Evolutionary conservation across 441 rosid genomes (phyloP), one percentile per base, ranked within the genome.

Genomic region (Jatropha multifida): DNA sequence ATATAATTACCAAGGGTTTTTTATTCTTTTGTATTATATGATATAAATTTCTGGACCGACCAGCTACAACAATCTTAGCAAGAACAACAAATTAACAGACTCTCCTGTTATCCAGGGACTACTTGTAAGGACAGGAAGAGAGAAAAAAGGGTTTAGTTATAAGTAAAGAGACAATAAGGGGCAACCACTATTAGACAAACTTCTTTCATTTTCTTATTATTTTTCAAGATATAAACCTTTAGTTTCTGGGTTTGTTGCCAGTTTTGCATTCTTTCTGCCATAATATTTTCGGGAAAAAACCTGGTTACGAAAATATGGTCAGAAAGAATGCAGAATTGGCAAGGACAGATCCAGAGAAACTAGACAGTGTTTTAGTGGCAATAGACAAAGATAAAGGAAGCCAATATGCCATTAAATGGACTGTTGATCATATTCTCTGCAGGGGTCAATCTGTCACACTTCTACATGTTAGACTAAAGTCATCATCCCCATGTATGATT

Each of bases 371-470:
- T 12, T 93, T 83, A 5, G 93, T 93, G 77, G 97, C 94, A 1
- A 78, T 93, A 20, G 99, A 95, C 86, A 84, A 84, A 72, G 97
- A 89, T 81, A 95, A 89, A 79, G 88, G 87, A 23, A 90, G 99
- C 87, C 98, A 93, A 69, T 75, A 85, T 68, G 95, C 97, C 20
- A 78, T 95, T 69, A 95, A 85, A 83, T 93, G 99, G 99, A 77
- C 92, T 2, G 85, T 89, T 37, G 96, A 92, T 70, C 85, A 87
- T 83, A 81, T 92, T 73, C 82, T 95, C 27, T 68, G 79, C 69
- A 74, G 71, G 46, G 92, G 94, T 74, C 93, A 95, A 52, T 14
- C 81, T 58, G 69, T 93, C 52, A 88, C 87, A 17, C 94, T 95
- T 78, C 74, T 93, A 71, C 99, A 95, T 78, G 85, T 95, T 54